Conservation (phyloP, 202 grass and related monocot genomes). For the Brachypodium distachyon region DNA sequence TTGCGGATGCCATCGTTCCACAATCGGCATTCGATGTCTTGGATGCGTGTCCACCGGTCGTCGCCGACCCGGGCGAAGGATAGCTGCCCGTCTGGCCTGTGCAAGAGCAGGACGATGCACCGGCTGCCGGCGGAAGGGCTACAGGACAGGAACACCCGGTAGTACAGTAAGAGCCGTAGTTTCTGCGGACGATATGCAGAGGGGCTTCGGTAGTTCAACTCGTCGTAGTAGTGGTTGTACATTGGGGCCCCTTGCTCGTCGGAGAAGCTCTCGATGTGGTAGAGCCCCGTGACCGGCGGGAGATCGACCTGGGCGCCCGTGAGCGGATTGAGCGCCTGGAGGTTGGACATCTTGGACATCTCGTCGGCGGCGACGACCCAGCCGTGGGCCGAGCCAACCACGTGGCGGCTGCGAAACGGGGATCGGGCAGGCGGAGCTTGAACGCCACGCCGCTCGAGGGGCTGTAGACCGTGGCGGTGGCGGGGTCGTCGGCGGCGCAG, state of each 20-base stretch:
- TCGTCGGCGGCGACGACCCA: neutral
- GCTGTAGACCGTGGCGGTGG: neutral
- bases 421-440: neutral
- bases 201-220: too few species aligned
- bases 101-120: neutral
- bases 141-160: neutral
- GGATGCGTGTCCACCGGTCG: neutral
- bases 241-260: neutral
- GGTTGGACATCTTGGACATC: neutral
- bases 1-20: too few species aligned
- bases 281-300: neutral
- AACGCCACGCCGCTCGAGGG: neutral
- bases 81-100: neutral
- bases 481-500: neutral
- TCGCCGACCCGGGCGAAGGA: neutral
- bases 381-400: neutral
- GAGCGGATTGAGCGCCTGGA: neutral
- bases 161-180: neutral
- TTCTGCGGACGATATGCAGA: too few species aligned
- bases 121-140: neutral
- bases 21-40: too few species aligned
- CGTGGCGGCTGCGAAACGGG: neutral
- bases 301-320: neutral
- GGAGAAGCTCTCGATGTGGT: neutral
- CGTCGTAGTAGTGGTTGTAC: neutral